These are phyloP conservation scores for Ichthyophthirius multifiliis DNA, from an alignment of 169 alveolate genomes.

Conservation along the genomic window DNA sequence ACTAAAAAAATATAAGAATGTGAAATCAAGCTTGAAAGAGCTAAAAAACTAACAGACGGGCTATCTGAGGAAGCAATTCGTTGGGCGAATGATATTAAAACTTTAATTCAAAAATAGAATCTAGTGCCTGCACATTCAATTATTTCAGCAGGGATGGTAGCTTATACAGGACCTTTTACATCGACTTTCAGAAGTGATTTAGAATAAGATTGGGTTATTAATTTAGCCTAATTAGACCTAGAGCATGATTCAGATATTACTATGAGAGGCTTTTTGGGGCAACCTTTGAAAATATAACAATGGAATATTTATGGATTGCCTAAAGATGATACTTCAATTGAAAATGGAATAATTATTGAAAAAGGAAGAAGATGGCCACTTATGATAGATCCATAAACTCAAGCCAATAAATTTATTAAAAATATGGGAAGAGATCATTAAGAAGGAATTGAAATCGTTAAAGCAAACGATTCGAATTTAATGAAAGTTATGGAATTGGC, in stretches of 20 bases:
- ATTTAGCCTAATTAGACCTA: slow-evolving; percentile 62
- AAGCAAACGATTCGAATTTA: slow-evolving; percentile 82
- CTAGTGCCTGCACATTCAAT: slow-evolving; percentile 90
- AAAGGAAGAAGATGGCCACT: slow-evolving; percentile 91
- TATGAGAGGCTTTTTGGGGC: slow-evolving; percentile 81
- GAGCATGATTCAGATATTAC: slow-evolving; percentile 77
- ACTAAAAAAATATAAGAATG: slow-evolving; percentile 81
- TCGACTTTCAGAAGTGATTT: slow-evolving; percentile 83
- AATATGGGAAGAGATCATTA: slow-evolving; percentile 86
- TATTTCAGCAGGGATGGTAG: slow-evolving; percentile 90
- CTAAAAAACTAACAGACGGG: slow-evolving; percentile 89
- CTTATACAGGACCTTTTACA: slow-evolving; percentile 94
- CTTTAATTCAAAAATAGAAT: slow-evolving; percentile 59
- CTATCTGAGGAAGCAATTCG: slow-evolving; percentile 90
- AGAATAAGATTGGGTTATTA: slow-evolving; percentile 82
- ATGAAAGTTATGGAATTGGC: slow-evolving; percentile 88
- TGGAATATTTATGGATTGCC: slow-evolving; percentile 91
- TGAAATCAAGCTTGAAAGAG: slow-evolving; percentile 88
- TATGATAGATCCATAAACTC: slow-evolving; percentile 93
- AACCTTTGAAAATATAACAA: slow-evolving; percentile 84
- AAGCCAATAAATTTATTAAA: slow-evolving; percentile 90
- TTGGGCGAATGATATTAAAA: slow-evolving; percentile 84
- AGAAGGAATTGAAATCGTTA: slow-evolving; percentile 86
- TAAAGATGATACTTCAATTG: slow-evolving; percentile 88
- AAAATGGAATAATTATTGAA: slow-evolving; percentile 91